Evolutionary conservation across 1,284 basidiomycete genomes (phyloP).

Genomic region (Sporisorium graminicola): DNA sequence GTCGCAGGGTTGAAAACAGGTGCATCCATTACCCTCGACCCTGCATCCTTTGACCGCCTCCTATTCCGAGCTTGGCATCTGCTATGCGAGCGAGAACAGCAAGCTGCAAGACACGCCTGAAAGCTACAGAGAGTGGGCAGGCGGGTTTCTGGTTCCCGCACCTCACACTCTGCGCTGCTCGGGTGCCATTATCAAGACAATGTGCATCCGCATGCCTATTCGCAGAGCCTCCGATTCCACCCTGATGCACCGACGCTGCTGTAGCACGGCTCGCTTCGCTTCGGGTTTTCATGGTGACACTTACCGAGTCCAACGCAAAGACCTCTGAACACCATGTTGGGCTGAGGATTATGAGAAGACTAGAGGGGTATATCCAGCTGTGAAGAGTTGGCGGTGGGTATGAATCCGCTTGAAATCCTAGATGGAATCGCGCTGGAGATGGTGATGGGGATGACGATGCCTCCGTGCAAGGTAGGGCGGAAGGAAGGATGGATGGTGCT

Average conservation of each 20-base stretch:
- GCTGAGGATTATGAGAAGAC: constrained; percentile 2
- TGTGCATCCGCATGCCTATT: background rate
- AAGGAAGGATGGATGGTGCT: too few species aligned
- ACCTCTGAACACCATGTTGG: constrained; percentile 51
- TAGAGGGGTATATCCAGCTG: background rate
- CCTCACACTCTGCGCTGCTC: too few species aligned
- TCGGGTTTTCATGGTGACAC: constrained; percentile 10
- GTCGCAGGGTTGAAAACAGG: background rate
- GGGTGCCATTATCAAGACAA: background rate
- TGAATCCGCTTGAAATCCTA: constrained; percentile 3
- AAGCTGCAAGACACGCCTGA: background rate
- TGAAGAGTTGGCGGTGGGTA: constrained; percentile 2
- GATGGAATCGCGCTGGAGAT: background rate
- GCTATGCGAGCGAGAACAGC: background rate
- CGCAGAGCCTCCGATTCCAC: background rate
- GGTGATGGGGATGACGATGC: background rate
- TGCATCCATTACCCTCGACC: background rate
- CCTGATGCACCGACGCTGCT: background rate
- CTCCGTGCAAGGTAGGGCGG: background rate
- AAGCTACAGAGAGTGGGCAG: background rate
- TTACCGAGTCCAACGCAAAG: constrained; percentile 58
- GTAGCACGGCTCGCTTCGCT: constrained; percentile 1
- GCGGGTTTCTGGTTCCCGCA: background rate
- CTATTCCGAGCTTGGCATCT: background rate
- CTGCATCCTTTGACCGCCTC: constrained; percentile 3